Evolutionary conservation across 768 basidiomycete genomes (phyloP), one percentile per base, ranked within the genome.

Genomic region (Omphalotus guepiniiformis): DNA sequence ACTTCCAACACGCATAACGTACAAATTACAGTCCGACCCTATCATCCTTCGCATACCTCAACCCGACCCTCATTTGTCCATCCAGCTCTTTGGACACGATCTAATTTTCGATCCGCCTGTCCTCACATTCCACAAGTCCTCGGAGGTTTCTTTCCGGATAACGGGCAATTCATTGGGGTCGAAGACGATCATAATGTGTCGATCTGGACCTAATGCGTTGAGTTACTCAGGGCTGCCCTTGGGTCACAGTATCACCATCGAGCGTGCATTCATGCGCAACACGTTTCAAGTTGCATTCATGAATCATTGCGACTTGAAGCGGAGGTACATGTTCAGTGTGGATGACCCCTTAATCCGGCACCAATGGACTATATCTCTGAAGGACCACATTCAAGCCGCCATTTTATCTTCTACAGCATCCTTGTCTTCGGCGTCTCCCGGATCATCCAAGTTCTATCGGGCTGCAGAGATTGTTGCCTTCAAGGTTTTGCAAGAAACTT

Each of bases 251-350:
- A 72, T 98, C 56, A 73, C 78, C 18, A 83, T 95, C 50, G 93
- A 95, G 60, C 85, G 93, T 16, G 84, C 91, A 0, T 97, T 97
- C 69, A 97, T 97, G 95, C 81, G 85, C 49, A 88, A 97, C 61
- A 96, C 94, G 0, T 94, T 98, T 75, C 91, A 96, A 63, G 67
- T 97, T 27, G 84, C 92, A 2, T 97, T 98, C 69, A 53, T 73
- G 30, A 82, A 83, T 55, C 80, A 85, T 53, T 60, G 71, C 26
- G 81, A 82, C 25, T 50, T 70, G 45, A 88, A 86, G 64, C 79
- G 93, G 55, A 82, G 85, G 58, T 98, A 98, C 68, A 93, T 96
- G 83, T 97, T 96, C 73, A 93, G 89, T 53, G 82, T 96, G 35
- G 81, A 86, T 42, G 90, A 93, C 57, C 76, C 85, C 1, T 72